Percentiles rank a stretch among this genome's conserved stretches.
Conservation (phyloP, 108 stramenopile genomes). For the Stephanodiscus minutulus region DNA sequence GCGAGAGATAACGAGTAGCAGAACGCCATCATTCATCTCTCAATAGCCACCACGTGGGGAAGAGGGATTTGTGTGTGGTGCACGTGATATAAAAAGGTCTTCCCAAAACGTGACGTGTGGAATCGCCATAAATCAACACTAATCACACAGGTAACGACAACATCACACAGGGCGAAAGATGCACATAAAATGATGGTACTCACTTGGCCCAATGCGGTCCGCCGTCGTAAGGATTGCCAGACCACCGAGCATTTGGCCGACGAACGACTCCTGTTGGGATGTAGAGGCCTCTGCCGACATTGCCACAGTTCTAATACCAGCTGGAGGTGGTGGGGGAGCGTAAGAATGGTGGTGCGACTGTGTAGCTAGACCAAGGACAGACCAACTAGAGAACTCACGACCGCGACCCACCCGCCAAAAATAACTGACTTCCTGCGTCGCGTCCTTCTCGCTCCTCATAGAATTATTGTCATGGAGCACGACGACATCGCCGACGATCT, state of each 20-base stretch:
- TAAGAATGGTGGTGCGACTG: too few species aligned
- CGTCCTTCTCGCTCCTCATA: too few species aligned
- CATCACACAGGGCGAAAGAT: too few species aligned
- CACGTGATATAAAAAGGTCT: slow-evolving; percentile 19
- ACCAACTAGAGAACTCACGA: too few species aligned
- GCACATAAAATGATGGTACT: too few species aligned
- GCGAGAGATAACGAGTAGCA: slow-evolving; percentile 53
- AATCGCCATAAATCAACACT: slow-evolving; percentile 42
- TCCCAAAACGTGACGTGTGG: slow-evolving; percentile 14
- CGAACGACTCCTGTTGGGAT: not conserved
- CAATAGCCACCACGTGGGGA: slow-evolving; percentile 35
- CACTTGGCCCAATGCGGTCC: too few species aligned
- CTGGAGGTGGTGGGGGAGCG: too few species aligned
- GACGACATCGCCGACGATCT: slow-evolving; percentile 59
- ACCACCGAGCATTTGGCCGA: slow-evolving; percentile 50
- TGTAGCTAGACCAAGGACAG: too few species aligned
- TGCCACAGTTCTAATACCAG: too few species aligned
- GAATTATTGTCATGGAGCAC: slow-evolving; percentile 22
- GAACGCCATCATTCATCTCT: slow-evolving; percentile 50
- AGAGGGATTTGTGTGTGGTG: slow-evolving; percentile 23
- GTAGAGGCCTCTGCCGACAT: too few species aligned
- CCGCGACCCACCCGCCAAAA: too few species aligned
- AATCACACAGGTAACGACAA: slow-evolving; percentile 13
- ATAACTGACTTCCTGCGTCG: too few species aligned
- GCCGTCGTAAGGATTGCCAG: slow-evolving; percentile 37